Percentiles rank a stretch among this genome's conserved stretches.
These are phyloP conservation scores for Ophiognomonia clavigignenti-juglandacearum DNA, from an alignment of 2,329 filamentous ascomycete genomes.

Conservation along the genomic window DNA sequence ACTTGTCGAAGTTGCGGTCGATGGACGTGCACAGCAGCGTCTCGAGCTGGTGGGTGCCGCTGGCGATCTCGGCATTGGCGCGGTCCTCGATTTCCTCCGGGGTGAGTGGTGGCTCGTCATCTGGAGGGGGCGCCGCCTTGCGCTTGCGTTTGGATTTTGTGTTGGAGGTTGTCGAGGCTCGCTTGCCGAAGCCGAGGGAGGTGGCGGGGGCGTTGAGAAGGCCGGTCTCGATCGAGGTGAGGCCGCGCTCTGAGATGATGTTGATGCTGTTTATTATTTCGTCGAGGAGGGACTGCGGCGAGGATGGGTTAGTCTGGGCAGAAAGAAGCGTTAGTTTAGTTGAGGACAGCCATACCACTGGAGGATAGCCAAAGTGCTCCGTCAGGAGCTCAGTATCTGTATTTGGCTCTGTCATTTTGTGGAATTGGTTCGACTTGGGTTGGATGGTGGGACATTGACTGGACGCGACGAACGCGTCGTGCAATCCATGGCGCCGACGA, in stretches of 20 bases:
- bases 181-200: constrained; percentile 69
- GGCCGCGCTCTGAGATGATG: constrained; percentile 83
- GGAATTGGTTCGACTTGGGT: constrained; percentile 2
- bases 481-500: too few relatives aligned
- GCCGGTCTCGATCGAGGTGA: constrained; percentile 81
- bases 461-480: constrained; percentile 8
- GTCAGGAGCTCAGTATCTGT: constrained; percentile 70
- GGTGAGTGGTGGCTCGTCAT: constrained; percentile 11
- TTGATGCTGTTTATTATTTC: constrained; percentile 98
- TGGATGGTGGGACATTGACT: not conserved
- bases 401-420: constrained; percentile 24
- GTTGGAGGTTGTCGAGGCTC: not conserved
- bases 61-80: constrained; percentile 70
- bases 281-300: constrained; percentile 76
- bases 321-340: constrained; percentile 10
- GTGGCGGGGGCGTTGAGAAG: constrained; percentile 70
- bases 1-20: constrained; percentile 79
- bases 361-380: constrained; percentile 93
- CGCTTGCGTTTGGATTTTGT: constrained; percentile 25
- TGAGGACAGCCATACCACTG: constrained; percentile 59
- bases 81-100: constrained; percentile 36
- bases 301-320: constrained; percentile 12
- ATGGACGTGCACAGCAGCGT: constrained; percentile 76
- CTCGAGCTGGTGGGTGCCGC: constrained; percentile 80
- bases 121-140: constrained; percentile 6